These are phyloP conservation scores for Selenicereus undatus DNA, from an alignment of 148 eudicot genomes.

Conservation along the genomic window DNA sequence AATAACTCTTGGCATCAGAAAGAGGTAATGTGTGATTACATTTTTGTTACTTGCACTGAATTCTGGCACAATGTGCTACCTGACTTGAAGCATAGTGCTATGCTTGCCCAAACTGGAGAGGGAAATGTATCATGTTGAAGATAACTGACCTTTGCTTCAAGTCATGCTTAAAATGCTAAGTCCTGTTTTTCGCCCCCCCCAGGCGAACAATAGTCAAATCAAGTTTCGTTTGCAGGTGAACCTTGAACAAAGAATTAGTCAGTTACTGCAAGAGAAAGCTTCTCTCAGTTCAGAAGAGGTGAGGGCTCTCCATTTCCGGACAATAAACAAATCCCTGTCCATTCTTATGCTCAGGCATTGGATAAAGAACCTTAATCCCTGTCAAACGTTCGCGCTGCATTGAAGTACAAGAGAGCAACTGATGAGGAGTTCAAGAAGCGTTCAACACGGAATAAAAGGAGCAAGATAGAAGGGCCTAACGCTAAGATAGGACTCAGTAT, in stretches of 20 bases:
- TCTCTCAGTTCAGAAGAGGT: constrained; percentile 43
- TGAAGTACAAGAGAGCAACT: no score
- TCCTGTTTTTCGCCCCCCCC: background rate
- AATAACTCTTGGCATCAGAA: constrained; percentile 58
- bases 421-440: no score
- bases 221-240: constrained; percentile 39
- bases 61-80: background rate
- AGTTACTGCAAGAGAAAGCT: constrained; percentile 47
- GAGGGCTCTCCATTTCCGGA: constrained; percentile 5
- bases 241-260: constrained; percentile 46
- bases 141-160: background rate
- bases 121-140: background rate
- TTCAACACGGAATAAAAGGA: no score
- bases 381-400: no score
- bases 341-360: constrained; percentile 1
- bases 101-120: background rate
- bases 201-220: constrained; percentile 3
- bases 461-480: no score
- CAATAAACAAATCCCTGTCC: background rate
- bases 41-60: background rate
- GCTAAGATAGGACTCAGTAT: no score
- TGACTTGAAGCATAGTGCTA: background rate
- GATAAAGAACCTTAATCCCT: no score
- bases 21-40: constrained; percentile 44
- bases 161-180: background rate